phyloP scores from a whole-genome alignment of 495 filamentous ascomycete genomes.

The Penicillium tannophilum region DNA sequence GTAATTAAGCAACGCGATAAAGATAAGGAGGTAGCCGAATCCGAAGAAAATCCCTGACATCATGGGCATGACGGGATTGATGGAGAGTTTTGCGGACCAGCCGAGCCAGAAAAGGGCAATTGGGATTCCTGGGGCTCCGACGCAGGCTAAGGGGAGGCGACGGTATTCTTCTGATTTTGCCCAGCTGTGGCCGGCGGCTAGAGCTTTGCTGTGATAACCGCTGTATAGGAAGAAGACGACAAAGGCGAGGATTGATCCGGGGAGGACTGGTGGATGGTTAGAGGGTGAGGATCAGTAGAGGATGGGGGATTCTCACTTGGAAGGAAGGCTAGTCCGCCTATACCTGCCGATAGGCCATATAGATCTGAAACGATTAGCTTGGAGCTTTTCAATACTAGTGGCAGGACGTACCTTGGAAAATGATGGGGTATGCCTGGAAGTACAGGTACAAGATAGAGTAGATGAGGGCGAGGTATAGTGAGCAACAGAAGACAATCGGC shows the following conservation, averaged over 20 bases:
- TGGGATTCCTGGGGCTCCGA: constrained; percentile 66
- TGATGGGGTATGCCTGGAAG: constrained; percentile 60
- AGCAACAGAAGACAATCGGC: constrained; percentile 50
- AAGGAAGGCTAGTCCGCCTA: constrained; percentile 36
- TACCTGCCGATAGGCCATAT: constrained; percentile 47
- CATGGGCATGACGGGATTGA: constrained; percentile 65
- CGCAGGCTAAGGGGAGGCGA: constrained; percentile 62
- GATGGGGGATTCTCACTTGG: constrained; percentile 23
- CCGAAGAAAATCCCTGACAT: constrained; percentile 67
- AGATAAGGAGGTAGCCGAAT: constrained; percentile 61
- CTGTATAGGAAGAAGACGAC: constrained; percentile 28
- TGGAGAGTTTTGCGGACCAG: constrained; percentile 53
- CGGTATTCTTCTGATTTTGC: constrained; percentile 53
- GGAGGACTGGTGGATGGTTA: not conserved
- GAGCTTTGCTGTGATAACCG: constrained; percentile 16
- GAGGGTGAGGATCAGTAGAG: not conserved
- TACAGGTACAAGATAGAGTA: constrained; percentile 66
- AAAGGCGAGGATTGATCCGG: constrained; percentile 1
- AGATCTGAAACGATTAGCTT: not conserved
- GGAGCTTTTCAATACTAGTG: not conserved
- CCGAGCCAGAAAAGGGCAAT: constrained; percentile 69
- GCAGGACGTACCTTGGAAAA: constrained; percentile 47
- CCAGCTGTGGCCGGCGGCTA: constrained; percentile 13
- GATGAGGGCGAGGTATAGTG: constrained; percentile 57
- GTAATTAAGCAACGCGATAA: constrained; percentile 65